phyloP scores from a whole-genome alignment of 2,329 filamentous ascomycete genomes.

The Exophiala spinifera region DNA sequence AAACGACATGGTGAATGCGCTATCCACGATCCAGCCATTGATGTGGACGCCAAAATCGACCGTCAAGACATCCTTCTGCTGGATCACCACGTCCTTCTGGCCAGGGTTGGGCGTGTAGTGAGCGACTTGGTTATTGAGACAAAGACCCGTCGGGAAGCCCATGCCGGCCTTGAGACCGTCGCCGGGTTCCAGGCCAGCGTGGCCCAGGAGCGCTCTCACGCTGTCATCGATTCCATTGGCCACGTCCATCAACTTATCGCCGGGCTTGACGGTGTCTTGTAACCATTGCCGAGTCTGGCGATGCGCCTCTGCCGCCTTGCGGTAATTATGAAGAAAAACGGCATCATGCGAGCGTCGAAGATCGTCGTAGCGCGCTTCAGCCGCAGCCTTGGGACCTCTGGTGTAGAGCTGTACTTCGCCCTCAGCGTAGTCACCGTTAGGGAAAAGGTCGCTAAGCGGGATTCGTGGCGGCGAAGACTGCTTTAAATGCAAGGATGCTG shows the following conservation, averaged over 20 bases:
- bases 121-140: constrained; percentile 53
- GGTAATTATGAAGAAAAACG: constrained; percentile 53
- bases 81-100: constrained; percentile 66
- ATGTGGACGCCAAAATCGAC: constrained; percentile 80
- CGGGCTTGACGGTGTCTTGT: constrained; percentile 50
- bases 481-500: constrained; percentile 24
- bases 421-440: constrained; percentile 42
- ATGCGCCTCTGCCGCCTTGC: constrained; percentile 56
- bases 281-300: constrained; percentile 54
- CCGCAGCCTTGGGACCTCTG: constrained; percentile 45
- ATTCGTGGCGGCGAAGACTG: constrained; percentile 50
- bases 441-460: constrained; percentile 47
- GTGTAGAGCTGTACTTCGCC: constrained; percentile 51
- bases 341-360: constrained; percentile 44
- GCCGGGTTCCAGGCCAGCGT: constrained; percentile 52
- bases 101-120: constrained; percentile 59
- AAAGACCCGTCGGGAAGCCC: constrained; percentile 56
- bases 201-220: constrained; percentile 49
- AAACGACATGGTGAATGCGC: constrained; percentile 75
- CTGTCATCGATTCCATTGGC: constrained; percentile 55
- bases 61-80: constrained; percentile 74
- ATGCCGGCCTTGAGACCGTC: constrained; percentile 51
- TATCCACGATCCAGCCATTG: constrained; percentile 76
- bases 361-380: constrained; percentile 45
- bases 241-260: constrained; percentile 48